Evolutionary conservation across 2,329 filamentous ascomycete species (phyloP), one percentile per base, ranked within the genome.

Genomic region (Diplodia mutila): DNA sequence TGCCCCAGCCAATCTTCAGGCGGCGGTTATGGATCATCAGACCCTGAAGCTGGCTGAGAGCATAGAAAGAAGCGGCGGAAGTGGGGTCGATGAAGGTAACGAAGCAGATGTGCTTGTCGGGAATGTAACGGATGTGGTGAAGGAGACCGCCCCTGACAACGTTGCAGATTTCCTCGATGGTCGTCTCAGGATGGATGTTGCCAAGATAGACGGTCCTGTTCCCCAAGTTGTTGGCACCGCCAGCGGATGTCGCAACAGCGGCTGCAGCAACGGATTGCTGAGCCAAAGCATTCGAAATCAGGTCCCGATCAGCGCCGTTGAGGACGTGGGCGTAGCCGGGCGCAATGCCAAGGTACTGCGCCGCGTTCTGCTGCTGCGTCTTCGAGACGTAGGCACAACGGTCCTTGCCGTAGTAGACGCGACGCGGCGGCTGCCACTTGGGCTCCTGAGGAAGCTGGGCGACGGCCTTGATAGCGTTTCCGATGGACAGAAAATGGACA

Each of bases 81-180:
- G 95, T 99, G 9, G 95, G 95, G 76, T 99, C 95, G 79, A 99
- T 98, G 81, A 99, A 99, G 1, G 95, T 99, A 67, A 99, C 95
- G 77, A 99, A 99, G 85, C 95, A 99, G 73, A 99, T 99, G 82
- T 99, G 95, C 87, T 99, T 99, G 84, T 99, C 95, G 7, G 95
- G 95, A 74, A 99, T 99, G 82, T 98, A 99, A 73, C 95, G 93
- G 79, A 99, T 97, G 80, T 99, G 95, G 80, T 99, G 95, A 74
- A 99, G 86, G 71, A 99, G 87, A 74, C 95, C 95, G 68, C 95
- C 95, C 71, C 95, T 89, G 64, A 99, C 95, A 67, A 99, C 95
- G 76, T 99, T 99, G 86, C 95, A 99, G 78, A 99, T 99, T 83
- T 99, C 95, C 83, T 99, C 95, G 73, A 98, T 97, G 1, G 94